Percentiles rank a stretch among this genome's conserved stretches.
Conservation (phyloP, 805 yeast genomes). For the Cyberlindnera euphorbiae region DNA sequence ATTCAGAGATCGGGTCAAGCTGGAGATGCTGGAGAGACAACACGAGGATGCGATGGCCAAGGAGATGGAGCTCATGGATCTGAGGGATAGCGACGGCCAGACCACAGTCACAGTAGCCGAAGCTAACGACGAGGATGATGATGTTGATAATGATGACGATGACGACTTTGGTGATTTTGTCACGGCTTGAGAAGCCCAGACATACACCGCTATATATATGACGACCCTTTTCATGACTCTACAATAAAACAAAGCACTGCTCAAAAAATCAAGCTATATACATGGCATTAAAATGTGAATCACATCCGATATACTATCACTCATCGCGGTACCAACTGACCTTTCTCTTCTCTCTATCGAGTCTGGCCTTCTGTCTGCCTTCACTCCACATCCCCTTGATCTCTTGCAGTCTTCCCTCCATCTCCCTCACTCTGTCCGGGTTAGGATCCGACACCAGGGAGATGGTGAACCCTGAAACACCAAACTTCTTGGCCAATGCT, state of each 20-base stretch:
- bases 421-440: conserved; percentile 36
- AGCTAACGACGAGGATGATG: conserved; percentile 1
- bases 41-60: no score
- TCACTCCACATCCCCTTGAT: conserved; percentile 48
- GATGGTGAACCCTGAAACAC: conserved; percentile 47
- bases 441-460: conserved; percentile 47
- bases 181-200: conserved; percentile 2
- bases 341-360: conserved; percentile 55
- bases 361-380: conserved; percentile 43
- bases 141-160: conserved; percentile 9
- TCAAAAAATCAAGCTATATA: neutral
- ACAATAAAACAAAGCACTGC: no score
- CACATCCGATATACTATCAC: conserved; percentile 7
- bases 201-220: conserved; percentile 11
- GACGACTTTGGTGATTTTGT: conserved; percentile 28
- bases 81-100: no score
- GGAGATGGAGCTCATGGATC: conserved; percentile 1
- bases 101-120: no score
- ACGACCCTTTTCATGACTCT: no score
- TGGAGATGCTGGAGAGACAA: neutral
- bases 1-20: conserved; percentile 1
- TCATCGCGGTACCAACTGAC: conserved; percentile 53
- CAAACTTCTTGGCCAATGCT: conserved; percentile 54
- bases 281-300: neutral
- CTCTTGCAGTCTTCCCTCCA: conserved; percentile 40